phyloP scores from a whole-genome alignment of 371 early-diverging fungal genomes.

The Mucor irregularis region DNA sequence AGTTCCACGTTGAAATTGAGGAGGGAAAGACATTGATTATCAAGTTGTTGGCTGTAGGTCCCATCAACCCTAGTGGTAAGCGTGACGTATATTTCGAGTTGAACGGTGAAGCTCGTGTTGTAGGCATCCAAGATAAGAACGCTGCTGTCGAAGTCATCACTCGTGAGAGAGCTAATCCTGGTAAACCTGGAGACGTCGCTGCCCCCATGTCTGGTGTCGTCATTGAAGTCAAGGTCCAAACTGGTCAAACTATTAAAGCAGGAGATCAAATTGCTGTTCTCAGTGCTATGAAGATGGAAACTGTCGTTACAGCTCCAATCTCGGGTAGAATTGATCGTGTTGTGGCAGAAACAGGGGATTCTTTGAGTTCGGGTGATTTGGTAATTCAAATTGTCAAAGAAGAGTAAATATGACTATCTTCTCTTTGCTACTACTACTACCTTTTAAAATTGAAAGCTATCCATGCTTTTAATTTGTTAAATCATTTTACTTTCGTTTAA shows the following conservation, averaged over 20 bases:
- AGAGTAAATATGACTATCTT: not conserved
- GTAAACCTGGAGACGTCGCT: constrained; percentile 78
- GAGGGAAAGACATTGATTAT: constrained; percentile 88
- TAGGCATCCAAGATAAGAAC: constrained; percentile 65
- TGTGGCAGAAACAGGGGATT: constrained; percentile 71
- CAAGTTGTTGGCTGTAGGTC: constrained; percentile 85
- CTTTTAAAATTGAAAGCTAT: no score
- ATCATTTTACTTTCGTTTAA: no score
- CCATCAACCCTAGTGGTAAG: constrained; percentile 70
- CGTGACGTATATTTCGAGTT: constrained; percentile 93
- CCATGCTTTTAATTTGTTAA: no score
- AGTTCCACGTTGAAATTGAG: constrained; percentile 82
- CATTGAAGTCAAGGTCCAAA: constrained; percentile 82
- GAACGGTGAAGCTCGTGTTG: constrained; percentile 91
- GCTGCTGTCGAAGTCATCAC: constrained; percentile 64
- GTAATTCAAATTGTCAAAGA: constrained; percentile 64
- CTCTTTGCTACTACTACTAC: no score
- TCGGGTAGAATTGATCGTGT: constrained; percentile 77
- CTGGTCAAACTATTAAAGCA: constrained; percentile 76
- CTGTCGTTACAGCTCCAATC: constrained; percentile 83
- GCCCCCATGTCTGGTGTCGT: constrained; percentile 94
- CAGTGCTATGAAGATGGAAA: constrained; percentile 98
- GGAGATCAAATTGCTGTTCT: constrained; percentile 90
- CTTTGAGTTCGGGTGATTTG: constrained; percentile 79
- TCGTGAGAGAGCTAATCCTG: constrained; percentile 76